These are phyloP conservation scores for Diaporthe vexans DNA, from an alignment of 2,329 filamentous ascomycete genomes.

Conservation along the genomic window DNA sequence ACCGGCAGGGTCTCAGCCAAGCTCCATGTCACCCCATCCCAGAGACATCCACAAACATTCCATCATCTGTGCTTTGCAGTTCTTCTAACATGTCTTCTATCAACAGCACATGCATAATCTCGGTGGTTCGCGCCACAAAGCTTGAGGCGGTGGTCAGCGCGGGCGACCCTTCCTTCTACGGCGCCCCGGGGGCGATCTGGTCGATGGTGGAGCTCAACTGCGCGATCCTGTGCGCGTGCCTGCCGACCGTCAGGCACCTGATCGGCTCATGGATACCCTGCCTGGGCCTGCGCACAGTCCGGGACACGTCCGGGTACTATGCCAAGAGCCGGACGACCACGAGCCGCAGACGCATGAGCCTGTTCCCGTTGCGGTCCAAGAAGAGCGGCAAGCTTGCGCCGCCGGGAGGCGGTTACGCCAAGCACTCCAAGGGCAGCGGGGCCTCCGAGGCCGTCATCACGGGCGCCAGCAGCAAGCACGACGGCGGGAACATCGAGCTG, in stretches of 20 bases:
- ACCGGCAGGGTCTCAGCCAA: constrained; percentile 8
- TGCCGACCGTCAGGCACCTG: constrained; percentile 55
- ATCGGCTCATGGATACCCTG: constrained; percentile 44
- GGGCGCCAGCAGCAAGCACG: background rate
- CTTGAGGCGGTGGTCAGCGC: constrained; percentile 47
- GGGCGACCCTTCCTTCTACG: constrained; percentile 51
- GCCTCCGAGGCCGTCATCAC: background rate
- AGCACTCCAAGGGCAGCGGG: constrained; percentile 25
- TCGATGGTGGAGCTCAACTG: constrained; percentile 56
- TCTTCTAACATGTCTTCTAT: background rate
- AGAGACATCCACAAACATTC: background rate
- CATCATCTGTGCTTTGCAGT: background rate
- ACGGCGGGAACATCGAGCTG: background rate
- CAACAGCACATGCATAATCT: constrained; percentile 49
- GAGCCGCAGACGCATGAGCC: background rate
- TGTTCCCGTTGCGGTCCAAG: constrained; percentile 19
- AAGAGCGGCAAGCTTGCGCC: background rate
- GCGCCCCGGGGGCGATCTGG: constrained; percentile 52
- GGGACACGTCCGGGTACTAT: constrained; percentile 12
- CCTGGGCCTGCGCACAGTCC: constrained; percentile 32
- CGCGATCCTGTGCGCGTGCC: constrained; percentile 56
- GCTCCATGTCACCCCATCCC: background rate
- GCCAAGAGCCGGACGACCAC: background rate
- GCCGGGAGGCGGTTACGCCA: background rate
- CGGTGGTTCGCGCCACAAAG: constrained; percentile 52